These are phyloP conservation scores for Trifolium dubium DNA, from an alignment of 306 rosid genomes.

Conservation along the genomic window DNA sequence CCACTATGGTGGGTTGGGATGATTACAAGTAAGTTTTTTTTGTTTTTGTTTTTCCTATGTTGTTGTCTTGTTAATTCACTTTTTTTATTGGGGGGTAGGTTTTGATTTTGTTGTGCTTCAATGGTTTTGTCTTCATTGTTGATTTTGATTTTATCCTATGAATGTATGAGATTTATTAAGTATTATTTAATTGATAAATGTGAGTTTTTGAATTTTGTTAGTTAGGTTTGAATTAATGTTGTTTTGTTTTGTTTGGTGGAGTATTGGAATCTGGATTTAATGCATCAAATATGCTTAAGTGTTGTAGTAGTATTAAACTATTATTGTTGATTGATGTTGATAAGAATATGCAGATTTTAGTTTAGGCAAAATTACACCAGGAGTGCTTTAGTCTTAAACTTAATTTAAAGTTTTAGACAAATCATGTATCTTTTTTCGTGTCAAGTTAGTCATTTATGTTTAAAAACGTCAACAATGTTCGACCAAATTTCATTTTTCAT, in stretches of 20 bases:
- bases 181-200: conserved; percentile 1
- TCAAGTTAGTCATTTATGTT: background rate
- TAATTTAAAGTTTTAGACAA: too few relatives aligned
- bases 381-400: background rate
- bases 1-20: conserved; percentile 94
- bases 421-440: background rate
- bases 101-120: conserved; percentile 31
- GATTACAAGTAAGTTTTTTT: conserved; percentile 66
- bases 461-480: background rate
- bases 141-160: conserved; percentile 36
- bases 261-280: conserved; percentile 31
- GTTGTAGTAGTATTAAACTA: background rate
- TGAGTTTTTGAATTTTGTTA: conserved; percentile 15
- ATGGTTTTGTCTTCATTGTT: conserved; percentile 32
- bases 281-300: conserved; percentile 31
- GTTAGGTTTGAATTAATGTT: conserved; percentile 14
- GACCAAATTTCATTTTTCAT: background rate
- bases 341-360: conserved; percentile 13
- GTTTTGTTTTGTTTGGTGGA: conserved; percentile 2
- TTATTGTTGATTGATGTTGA: background rate
- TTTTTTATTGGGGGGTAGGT: background rate
- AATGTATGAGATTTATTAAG: conserved; percentile 10
- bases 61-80: conserved; percentile 15
- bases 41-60: conserved; percentile 1
- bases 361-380: background rate